Evolutionary conservation across 2,329 filamentous ascomycete genomes (phyloP).

Genomic region (Nigrograna mackinnonii): DNA sequence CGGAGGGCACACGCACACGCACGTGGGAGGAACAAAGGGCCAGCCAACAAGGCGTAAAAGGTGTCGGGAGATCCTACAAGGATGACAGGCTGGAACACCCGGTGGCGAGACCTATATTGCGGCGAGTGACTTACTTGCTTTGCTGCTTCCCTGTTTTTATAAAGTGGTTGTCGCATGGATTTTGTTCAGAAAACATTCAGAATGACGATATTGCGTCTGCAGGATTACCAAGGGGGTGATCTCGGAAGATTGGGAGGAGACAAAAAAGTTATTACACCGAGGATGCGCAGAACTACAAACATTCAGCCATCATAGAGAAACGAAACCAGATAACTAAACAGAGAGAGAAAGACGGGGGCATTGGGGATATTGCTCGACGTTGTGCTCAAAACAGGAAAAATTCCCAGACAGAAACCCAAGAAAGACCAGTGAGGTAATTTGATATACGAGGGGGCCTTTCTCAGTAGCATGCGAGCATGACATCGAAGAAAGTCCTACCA

Average conservation of each 20-base stretch:
- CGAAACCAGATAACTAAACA: conserved; percentile 11
- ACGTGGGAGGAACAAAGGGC: no score
- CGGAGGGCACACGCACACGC: no score
- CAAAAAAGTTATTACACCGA: conserved; percentile 26
- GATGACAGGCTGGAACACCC: no score
- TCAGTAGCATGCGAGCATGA: conserved; percentile 10
- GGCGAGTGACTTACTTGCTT: no score
- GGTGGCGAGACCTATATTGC: no score
- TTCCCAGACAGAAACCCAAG: conserved; percentile 8
- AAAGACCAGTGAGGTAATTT: conserved; percentile 3
- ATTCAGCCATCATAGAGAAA: conserved; percentile 15
- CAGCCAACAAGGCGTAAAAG: no score
- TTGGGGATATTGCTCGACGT: conserved; percentile 1
- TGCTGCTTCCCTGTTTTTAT: no score
- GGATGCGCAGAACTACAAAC: conserved; percentile 22
- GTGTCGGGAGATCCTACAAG: no score
- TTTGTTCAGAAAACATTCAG: no score
- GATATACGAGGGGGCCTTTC: conserved; percentile 4
- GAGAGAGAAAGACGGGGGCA: conserved; percentile 6
- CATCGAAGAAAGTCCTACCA: conserved; percentile 8
- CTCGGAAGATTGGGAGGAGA: conserved; percentile 8
- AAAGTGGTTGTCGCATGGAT: no score
- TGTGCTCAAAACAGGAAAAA: conserved; percentile 12
- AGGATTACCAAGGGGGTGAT: no score
- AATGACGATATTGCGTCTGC: no score